These are phyloP conservation scores for Sphagnum magellanicum DNA, from an alignment of 228 moss, liverwort and hornwort genomes.

Conservation along the genomic window DNA sequence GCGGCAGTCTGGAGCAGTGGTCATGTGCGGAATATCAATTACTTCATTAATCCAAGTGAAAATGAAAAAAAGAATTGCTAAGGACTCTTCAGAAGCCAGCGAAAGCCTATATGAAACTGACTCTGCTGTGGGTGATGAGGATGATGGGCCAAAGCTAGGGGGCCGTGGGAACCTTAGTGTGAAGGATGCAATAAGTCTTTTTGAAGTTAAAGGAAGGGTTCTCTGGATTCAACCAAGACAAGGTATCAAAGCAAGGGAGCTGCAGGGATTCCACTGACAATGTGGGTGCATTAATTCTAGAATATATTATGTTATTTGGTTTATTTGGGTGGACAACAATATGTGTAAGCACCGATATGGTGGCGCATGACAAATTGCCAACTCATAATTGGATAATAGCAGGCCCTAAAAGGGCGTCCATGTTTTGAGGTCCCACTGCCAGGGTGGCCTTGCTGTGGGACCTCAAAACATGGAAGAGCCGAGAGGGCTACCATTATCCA, in stretches of 20 bases:
- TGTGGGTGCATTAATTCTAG: background rate
- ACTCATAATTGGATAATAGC: no score
- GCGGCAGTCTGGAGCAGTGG: conserved; percentile 53
- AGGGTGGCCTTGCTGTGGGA: no score
- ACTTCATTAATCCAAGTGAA: conserved; percentile 27
- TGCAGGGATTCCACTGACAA: conserved; percentile 37
- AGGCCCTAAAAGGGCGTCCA: no score
- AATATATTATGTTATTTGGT: no score
- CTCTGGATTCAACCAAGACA: conserved; percentile 21
- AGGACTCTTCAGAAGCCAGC: conserved; percentile 18
- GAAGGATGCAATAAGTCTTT: conserved; percentile 59
- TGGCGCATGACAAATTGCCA: no score
- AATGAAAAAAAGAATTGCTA: conserved; percentile 29
- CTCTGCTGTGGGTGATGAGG: conserved; percentile 5
- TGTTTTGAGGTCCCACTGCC: no score
- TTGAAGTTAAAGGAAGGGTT: conserved; percentile 44
- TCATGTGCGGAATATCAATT: conserved; percentile 56
- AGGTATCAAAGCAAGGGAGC: conserved; percentile 32
- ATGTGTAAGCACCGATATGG: no score
- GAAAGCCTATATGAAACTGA: conserved; percentile 39
- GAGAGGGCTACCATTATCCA: no score
- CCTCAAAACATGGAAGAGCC: no score
- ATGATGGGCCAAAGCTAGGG: background rate
- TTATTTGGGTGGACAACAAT: no score
- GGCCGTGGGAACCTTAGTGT: conserved; percentile 36